Evolutionary conservation across 306 rosid genomes (phyloP), one percentile per base, ranked within the genome.

Genomic region (Cyamopsis tetragonoloba): DNA sequence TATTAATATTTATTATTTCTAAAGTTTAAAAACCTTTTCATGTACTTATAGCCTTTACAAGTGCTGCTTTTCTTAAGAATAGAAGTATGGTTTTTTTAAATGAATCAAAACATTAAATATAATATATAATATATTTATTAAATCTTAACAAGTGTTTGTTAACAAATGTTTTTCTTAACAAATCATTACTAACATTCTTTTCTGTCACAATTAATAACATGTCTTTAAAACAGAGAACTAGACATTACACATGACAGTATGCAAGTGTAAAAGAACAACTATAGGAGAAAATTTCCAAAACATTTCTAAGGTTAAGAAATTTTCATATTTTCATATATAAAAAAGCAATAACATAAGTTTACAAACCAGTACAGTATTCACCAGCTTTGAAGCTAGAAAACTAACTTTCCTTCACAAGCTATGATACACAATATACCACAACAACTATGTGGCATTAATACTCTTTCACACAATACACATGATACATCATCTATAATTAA

Each of bases 371-470:
- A 59, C 57, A 27, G 18, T 35, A 11, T 30, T 56, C 31, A 39
- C 39, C 50, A 20, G 14, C 37, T 39, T 50, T 30, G 15, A 61
- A 68, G 30, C 75, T 17, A 6, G 49, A 43, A 68, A 28, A 59
- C 34, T 11, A 39, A 30, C 31, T 60, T n/a, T 47, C 17, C 59
- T 58, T 48, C 53, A 71, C 68, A 46, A 28, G 46, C 47, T 56
- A 70, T 28, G 15, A 30, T 6, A 26, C 24, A 61, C 59, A 27
- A 62, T 61, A 70, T 35, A 12, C 70, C 57, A 62, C 72, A 70
- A 32, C 46, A 23, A 69, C n/a, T 53, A 42, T 51, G 57, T 68
- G 53, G 58, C 70, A 48, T 50, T n/a, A n/a, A n/a, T n/a, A n/a
- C n/a, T 58, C 32, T 42, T 27, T 43, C 28, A 74, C 60, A 67